Evolutionary conservation across 495 filamentous ascomycete species (phyloP), one percentile per base, ranked within the genome.

Genomic region (Penicillium canescens): DNA sequence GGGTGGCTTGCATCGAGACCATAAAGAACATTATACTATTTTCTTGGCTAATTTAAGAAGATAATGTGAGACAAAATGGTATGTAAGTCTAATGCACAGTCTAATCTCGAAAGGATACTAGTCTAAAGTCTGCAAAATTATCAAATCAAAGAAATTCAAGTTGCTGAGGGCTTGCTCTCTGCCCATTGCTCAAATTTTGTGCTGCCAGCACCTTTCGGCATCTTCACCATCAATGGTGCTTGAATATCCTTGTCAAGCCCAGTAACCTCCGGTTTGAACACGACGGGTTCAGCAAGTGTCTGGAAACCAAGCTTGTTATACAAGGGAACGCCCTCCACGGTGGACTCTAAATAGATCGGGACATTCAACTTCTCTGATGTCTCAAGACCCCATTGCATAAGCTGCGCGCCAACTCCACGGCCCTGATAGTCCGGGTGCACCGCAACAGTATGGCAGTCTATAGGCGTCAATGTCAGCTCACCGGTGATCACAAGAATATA

Each of bases 201-300:
- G 11, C 20, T 26, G 35, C 44, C 44, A 2, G 44, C 44, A 37
- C 31, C 34, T 11, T 11, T 24, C 6, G 54, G 54, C 54, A 56
- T 56, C 38, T 56, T 56, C 8, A 39, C 54, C 54, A 51, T 56
- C 40, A 56, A 40, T 14, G 54, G 54, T 18, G 53, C 46, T 35
- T 10, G 24, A 33, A 56, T 20, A 5, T 49, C 36, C n/a, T 50
- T 42, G 24, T 50, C 31, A 20, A 50, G 36, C 21, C 23, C 20
- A 10, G 54, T 56, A 23, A 56, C 26, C 13, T 50, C 46, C 2
- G 46, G 46, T 14, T 33, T 43, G 16, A 56, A 56, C n/a, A 35
- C 7, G 23, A 56, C 26, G 4, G 31, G 38, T n/a, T 50, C 38
- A 9, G 45, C 24, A 8, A 56, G 39, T 4, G 35, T 42, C 26